A percentile compares a stretch with the other conserved stretches of the same genome.
phyloP scores from a whole-genome alignment of 768 basidiomycete genomes.

The Glaciozyma martinii region DNA sequence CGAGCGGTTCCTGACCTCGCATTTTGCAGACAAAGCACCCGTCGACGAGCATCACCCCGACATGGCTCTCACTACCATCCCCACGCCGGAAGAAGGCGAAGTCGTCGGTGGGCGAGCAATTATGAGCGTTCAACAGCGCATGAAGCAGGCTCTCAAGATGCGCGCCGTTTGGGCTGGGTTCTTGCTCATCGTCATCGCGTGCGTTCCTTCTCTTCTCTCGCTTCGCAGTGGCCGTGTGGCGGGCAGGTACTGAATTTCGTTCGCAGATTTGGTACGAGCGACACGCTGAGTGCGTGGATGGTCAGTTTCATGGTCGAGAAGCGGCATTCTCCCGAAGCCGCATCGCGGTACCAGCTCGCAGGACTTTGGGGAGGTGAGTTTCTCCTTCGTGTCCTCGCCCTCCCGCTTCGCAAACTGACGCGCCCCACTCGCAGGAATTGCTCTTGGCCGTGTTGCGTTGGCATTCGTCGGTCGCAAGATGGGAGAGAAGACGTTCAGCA shows the following conservation, averaged over 20 bases:
- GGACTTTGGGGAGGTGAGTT: slow-evolving; percentile 4
- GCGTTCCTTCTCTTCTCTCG: background rate
- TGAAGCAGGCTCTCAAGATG: slow-evolving; percentile 17
- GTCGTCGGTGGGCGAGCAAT: slow-evolving; percentile 16
- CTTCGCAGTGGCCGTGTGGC: no score
- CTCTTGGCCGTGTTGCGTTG: slow-evolving; percentile 15
- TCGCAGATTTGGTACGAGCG: slow-evolving; percentile 12
- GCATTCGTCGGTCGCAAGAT: slow-evolving; percentile 6
- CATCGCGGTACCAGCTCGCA: slow-evolving; percentile 16
- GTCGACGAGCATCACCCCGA: slow-evolving; percentile 25
- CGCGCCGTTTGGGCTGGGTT: slow-evolving; percentile 20
- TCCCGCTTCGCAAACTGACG: background rate
- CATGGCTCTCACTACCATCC: background rate
- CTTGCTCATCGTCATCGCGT: slow-evolving; percentile 19
- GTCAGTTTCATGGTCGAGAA: slow-evolving; percentile 21
- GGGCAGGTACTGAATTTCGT: background rate
- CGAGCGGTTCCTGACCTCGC: background rate
- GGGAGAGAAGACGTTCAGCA: slow-evolving; percentile 17
- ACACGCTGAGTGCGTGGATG: slow-evolving; percentile 22
- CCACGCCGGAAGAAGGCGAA: background rate
- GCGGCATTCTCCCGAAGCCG: slow-evolving; percentile 2
- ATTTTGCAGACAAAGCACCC: slow-evolving; percentile 15
- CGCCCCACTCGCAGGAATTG: slow-evolving; percentile 13
- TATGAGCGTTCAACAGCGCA: slow-evolving; percentile 14
- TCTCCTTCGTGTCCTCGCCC: background rate